Evolutionary conservation across 169 alveolate species (phyloP).

Genomic region (Miamiensis avidus): DNA sequence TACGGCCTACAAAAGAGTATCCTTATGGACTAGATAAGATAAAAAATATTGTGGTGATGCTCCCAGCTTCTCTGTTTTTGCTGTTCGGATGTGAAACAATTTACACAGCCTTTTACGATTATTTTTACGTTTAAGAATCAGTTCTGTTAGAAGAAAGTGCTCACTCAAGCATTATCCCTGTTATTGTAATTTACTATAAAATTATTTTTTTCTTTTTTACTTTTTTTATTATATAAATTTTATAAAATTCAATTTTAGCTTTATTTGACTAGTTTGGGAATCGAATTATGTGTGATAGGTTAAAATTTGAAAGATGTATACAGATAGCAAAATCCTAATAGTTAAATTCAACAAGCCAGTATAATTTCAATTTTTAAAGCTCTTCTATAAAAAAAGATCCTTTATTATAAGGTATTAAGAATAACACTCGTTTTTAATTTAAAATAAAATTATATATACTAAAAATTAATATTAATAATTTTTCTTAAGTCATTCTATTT

Average conservation of each 20-base stretch:
- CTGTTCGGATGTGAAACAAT: not conserved
- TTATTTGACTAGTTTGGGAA: not conserved
- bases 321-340: not conserved
- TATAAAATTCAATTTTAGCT: not conserved
- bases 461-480: too few relatives aligned
- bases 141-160: not conserved
- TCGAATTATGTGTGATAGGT: not conserved
- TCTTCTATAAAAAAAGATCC: not conserved
- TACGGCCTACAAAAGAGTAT: not conserved
- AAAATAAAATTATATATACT: too few relatives aligned
- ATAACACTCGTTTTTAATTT: too few relatives aligned
- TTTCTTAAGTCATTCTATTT: not conserved
- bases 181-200: too few relatives aligned
- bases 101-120: not conserved
- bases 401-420: too few relatives aligned
- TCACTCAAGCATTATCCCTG: too few relatives aligned
- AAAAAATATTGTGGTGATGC: not conserved
- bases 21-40: not conserved
- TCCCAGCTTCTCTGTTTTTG: not conserved
- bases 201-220: too few relatives aligned
- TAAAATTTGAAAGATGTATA: not conserved
- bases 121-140: not conserved
- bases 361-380: not conserved
- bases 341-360: not conserved
- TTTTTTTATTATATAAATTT: too few relatives aligned